phyloP scores from a whole-genome alignment of 2,329 filamentous ascomycete species.

The Microdochium trichocladiopsis region DNA sequence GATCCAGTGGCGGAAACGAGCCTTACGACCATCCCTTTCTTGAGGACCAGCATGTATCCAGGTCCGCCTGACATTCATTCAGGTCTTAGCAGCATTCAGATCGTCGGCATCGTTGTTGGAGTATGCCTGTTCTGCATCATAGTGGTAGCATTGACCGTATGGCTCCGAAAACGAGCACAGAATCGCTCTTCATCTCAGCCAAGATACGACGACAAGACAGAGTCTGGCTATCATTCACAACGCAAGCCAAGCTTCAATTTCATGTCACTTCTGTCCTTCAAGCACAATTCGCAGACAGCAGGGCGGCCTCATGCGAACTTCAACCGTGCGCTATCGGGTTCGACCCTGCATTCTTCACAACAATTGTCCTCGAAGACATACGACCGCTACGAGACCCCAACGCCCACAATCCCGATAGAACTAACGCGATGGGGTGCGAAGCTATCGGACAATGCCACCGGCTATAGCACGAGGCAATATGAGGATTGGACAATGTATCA shows the following conservation, averaged over 20 bases:
- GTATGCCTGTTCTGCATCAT: conserved; percentile 23
- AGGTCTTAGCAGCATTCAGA: conserved; percentile 31
- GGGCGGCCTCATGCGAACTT: conserved; percentile 4
- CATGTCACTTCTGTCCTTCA: background rate
- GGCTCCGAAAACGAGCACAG: background rate
- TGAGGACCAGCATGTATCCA: conserved; percentile 39
- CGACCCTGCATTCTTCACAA: background rate
- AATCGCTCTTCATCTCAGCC: background rate
- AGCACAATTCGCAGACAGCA: background rate
- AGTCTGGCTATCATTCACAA: background rate
- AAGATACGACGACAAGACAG: background rate
- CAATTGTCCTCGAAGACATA: conserved; percentile 22
- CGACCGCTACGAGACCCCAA: conserved; percentile 45
- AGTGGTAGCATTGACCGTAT: conserved; percentile 1
- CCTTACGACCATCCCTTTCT: conserved; percentile 32
- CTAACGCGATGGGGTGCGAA: conserved; percentile 35
- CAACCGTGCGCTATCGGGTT: background rate
- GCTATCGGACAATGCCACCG: conserved; percentile 29
- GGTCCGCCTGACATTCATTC: conserved; percentile 15
- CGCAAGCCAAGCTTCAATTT: background rate
- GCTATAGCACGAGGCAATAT: conserved; percentile 26
- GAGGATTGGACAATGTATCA: background rate
- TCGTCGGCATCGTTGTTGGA: conserved; percentile 39
- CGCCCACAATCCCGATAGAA: conserved; percentile 37
- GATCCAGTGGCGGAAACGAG: conserved; percentile 30